Conservation (phyloP, 148 eudicot species). For the Pouteria glomerata region DNA sequence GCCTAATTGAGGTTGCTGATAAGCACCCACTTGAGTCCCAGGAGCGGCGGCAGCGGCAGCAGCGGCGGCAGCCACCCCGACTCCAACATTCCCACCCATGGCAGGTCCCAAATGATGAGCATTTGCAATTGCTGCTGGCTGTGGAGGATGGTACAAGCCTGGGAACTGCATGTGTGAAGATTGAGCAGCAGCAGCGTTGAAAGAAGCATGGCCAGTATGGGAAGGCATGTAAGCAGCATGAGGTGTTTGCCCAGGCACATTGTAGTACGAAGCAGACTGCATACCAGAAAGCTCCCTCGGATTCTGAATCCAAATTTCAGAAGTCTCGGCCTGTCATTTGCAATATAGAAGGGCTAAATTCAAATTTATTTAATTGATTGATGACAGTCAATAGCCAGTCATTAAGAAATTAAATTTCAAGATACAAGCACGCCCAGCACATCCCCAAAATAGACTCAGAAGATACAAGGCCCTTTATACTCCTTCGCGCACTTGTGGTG, state of each 20-base stretch:
- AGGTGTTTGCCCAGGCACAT: slow-evolving; percentile 66
- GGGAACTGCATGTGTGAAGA: slow-evolving; percentile 82
- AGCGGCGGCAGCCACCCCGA: slow-evolving; percentile 50
- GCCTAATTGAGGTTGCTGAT: slow-evolving; percentile 72
- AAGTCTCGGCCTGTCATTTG: slow-evolving; percentile 60
- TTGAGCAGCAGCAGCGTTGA: slow-evolving; percentile 64
- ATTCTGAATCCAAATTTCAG: slow-evolving; percentile 75
- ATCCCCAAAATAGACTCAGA: no score
- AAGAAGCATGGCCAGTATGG: slow-evolving; percentile 59
- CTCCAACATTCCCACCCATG: slow-evolving; percentile 52
- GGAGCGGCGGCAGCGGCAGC: slow-evolving; percentile 44
- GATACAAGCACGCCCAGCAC: no score
- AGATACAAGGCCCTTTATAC: no score
- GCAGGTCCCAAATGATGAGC: slow-evolving; percentile 64
- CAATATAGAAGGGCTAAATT: neutral
- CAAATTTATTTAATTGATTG: neutral
- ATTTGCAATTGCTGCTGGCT: slow-evolving; percentile 52
- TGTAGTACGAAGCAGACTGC: slow-evolving; percentile 73
- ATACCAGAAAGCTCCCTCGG: slow-evolving; percentile 62
- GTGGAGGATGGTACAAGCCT: slow-evolving; percentile 65
- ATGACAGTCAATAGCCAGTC: no score
- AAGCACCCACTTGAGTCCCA: slow-evolving; percentile 59
- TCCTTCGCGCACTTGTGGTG: no score
- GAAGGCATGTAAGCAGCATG: slow-evolving; percentile 71
- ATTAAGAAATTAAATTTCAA: no score